Base-by-base conservation (phyloP, 768 basidiomycete species). In the Termitomyces sp. region DNA sequence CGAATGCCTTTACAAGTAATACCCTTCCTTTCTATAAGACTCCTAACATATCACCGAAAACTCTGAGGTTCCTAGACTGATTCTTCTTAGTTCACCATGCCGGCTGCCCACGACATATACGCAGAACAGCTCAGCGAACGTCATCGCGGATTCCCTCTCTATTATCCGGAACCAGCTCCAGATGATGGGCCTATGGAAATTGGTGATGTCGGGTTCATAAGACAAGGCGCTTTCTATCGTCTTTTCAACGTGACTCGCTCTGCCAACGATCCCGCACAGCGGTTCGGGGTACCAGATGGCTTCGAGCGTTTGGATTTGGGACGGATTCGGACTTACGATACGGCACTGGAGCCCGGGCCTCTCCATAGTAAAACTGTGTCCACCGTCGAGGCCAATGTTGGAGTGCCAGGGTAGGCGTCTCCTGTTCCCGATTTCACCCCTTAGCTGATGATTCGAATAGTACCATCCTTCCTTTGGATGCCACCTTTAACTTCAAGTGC, bases 401-500 rank as follows among this genome's bases (percentile, higher is more conserved):
- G 59, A 36, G 37, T 57, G 13, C 32, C 51, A 7, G 45, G 47
- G 62, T 63, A 51, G 3, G 36, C 24, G 16, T 26, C 4, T 33
- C 10, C n/a, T n/a, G n/a, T 18, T 34, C 26, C 16, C 33, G 42
- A 7, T 32, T 22, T 18, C 4, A 30, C 37, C 6, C 3, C 10
- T 32, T 34, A 46, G 16, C n/a, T n/a, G 8, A n/a, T 33, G 16
- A 10, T 14, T 42, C 22, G 14, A 16, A n/a, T 34, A 57, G 56
- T 24, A 30, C 27, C 16, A 37, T 57, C 30, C 53, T 63, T 9
- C 53, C 62, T 16, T 51, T 52, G 18, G 53, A 57, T 16, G 59
- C 59, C 5, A 55, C 59, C 12, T 63, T 63, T 42, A 36, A 32
- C 10, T 63, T 63, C 26, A 49, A 34, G n/a, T 63, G 58, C 40